A percentile compares a stretch with the other conserved stretches of the same genome.
Conservation (phyloP, 768 basidiomycete genomes). For the Collybia nuda region DNA sequence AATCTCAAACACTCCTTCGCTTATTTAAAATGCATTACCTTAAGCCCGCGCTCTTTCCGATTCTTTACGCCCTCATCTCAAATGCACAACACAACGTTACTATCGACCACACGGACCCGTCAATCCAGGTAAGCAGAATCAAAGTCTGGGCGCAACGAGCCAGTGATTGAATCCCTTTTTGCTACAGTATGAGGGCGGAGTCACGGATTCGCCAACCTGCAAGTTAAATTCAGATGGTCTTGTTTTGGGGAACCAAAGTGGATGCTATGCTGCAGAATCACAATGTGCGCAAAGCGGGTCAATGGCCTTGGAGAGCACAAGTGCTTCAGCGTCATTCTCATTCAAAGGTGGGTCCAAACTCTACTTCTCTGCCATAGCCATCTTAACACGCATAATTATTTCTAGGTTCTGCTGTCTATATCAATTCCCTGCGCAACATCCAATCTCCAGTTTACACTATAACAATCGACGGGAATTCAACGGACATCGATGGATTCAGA, state of each 20-base stretch:
- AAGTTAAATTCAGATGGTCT: conserved; percentile 10
- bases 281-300: conserved; percentile 18
- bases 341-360: conserved; percentile 17
- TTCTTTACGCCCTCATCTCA: neutral
- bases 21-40: no score
- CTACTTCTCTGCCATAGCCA: neutral
- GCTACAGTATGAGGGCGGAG: conserved; percentile 17
- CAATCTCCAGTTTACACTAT: conserved; percentile 21
- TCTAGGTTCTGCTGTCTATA: conserved; percentile 24
- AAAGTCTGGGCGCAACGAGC: neutral
- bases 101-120: conserved; percentile 20
- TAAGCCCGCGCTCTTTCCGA: neutral
- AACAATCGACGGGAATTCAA: conserved; percentile 20
- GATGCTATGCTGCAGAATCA: conserved; percentile 17
- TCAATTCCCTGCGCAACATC: conserved; percentile 17
- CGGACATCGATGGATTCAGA: conserved; percentile 22
- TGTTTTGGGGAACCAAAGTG: conserved; percentile 9
- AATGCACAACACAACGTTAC: conserved; percentile 17
- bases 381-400: neutral
- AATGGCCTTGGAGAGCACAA: conserved; percentile 11
- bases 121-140: conserved; percentile 9
- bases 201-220: conserved; percentile 7
- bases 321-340: conserved; percentile 17
- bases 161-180: neutral
- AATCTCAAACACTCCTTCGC: no score